phyloP scores from a whole-genome alignment of 257 asterid species.

The Capsicum chinense region DNA sequence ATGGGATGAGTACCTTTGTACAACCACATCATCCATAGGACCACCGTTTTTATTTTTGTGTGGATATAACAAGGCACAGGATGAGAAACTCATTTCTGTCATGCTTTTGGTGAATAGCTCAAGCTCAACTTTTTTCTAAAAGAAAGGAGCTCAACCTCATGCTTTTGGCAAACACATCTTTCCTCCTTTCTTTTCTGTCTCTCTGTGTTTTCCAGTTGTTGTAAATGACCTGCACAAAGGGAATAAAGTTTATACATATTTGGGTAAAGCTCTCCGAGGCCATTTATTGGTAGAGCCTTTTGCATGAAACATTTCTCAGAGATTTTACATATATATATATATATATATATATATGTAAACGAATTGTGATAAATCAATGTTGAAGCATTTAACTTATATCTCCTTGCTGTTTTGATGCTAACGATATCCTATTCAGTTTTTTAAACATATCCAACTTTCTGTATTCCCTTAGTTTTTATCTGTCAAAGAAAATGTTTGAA shows the following conservation, averaged over 20 bases:
- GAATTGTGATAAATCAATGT: background rate
- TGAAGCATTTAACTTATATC: background rate
- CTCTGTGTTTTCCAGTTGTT: background rate
- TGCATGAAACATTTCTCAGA: constrained; percentile 5
- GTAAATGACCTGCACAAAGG: background rate
- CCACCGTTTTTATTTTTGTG: background rate
- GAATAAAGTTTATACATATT: background rate
- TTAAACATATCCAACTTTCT: background rate
- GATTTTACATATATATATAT: background rate
- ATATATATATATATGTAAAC: background rate
- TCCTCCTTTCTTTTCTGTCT: background rate
- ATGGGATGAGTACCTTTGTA: background rate
- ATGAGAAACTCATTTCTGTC: constrained; percentile 1
- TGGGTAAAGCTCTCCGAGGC: background rate
- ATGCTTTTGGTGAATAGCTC: constrained; percentile 20
- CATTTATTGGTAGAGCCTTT: constrained; percentile 11
- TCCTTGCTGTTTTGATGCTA: background rate
- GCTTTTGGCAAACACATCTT: background rate
- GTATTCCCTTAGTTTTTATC: constrained; percentile 5
- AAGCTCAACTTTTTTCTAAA: background rate
- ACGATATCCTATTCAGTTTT: constrained; percentile 14
- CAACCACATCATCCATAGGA: constrained; percentile 20
- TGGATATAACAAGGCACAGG: constrained; percentile 24
- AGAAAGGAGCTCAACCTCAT: background rate
- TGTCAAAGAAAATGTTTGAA: background rate